Evolutionary conservation across 768 basidiomycete genomes (phyloP).

Genomic region (Mycena amicta): DNA sequence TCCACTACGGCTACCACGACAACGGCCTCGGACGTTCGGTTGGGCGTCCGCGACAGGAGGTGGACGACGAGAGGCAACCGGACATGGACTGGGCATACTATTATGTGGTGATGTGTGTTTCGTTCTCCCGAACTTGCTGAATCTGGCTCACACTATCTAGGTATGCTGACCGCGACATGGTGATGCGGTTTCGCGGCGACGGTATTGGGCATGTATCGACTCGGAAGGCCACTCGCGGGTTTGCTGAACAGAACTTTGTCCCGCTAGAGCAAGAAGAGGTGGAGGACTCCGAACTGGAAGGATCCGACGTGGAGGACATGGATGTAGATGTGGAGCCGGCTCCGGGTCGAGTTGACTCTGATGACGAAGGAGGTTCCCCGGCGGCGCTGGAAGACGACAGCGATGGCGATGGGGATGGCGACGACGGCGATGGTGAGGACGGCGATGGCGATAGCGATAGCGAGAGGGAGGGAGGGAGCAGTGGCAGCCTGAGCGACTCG

Average conservation of each 20-base stretch:
- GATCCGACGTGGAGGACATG: neutral
- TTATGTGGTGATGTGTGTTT: neutral
- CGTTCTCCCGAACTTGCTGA: neutral
- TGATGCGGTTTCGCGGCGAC: neutral
- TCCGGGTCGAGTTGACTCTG: no score
- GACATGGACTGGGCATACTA: neutral
- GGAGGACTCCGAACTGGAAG: neutral
- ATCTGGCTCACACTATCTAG: neutral
- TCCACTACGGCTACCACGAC: neutral
- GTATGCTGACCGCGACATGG: neutral
- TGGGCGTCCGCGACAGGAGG: neutral
- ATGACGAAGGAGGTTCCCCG: no score
- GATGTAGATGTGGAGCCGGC: neutral
- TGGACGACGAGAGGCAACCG: neutral
- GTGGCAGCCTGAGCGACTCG: no score
- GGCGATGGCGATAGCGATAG: neutral
- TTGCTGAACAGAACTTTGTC: neutral
- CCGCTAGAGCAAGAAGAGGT: neutral
- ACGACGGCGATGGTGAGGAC: neutral
- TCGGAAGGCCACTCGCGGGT: neutral
- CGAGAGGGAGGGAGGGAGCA: no score
- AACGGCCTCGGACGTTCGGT: neutral
- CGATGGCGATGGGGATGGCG: neutral
- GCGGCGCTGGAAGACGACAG: neutral
- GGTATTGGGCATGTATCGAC: neutral